A percentile compares a stretch with the other conserved stretches of the same genome.
phyloP scores from a whole-genome alignment of 345 rosid species.

The Microthlaspi erraticum region DNA sequence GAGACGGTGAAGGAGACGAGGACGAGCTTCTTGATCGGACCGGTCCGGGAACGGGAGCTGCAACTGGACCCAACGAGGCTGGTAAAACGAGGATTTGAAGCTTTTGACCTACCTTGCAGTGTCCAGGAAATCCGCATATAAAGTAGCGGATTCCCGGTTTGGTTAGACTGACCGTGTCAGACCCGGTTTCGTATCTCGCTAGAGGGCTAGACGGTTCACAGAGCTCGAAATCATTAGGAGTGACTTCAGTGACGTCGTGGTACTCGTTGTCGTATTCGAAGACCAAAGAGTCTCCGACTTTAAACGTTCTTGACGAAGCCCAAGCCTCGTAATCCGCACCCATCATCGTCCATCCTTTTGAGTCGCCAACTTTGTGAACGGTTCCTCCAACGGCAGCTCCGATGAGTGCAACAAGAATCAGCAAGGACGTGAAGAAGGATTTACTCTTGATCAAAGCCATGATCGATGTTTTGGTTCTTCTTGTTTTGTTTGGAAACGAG shows the following conservation, averaged over 20 bases:
- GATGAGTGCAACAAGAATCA: neutral
- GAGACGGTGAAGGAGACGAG: constrained; percentile 4
- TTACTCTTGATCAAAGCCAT: constrained; percentile 15
- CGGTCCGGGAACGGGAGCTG: constrained; percentile 6
- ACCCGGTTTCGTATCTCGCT: constrained; percentile 6
- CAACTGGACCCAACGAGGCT: neutral
- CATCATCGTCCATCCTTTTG: neutral
- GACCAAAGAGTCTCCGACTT: constrained; percentile 17
- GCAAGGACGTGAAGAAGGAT: neutral
- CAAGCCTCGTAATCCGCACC: neutral
- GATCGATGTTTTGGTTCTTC: neutral
- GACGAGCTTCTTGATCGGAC: constrained; percentile 3
- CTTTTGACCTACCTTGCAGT: constrained; percentile 16
- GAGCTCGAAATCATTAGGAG: neutral
- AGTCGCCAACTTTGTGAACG: constrained; percentile 11
- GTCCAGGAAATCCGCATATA: constrained; percentile 25
- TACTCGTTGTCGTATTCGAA: constrained; percentile 2
- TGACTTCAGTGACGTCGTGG: constrained; percentile 28
- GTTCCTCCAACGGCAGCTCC: constrained; percentile 13
- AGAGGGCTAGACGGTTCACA: constrained; percentile 11
- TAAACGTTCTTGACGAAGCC: neutral
- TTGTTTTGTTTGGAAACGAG: neutral
- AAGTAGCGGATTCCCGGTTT: constrained; percentile 20
- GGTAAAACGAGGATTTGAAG: neutral
- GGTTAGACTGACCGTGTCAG: neutral